phyloP scores from a whole-genome alignment of 306 rosid genomes.

The Cucurbita argyrosperma region DNA sequence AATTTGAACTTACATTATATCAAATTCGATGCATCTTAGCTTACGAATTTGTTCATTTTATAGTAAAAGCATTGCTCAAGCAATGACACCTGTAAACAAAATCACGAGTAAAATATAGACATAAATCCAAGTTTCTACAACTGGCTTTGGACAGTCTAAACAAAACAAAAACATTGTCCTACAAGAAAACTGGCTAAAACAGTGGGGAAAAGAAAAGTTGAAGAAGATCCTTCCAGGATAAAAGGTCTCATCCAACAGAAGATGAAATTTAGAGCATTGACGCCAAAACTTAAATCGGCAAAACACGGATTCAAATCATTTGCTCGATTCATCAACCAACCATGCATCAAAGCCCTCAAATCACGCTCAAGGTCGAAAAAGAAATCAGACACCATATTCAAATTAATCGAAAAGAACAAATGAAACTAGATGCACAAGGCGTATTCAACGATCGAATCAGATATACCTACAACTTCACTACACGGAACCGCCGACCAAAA shows the following conservation, averaged over 20 bases:
- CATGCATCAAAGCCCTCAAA: not conserved
- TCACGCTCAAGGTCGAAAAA: not conserved
- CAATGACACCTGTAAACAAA: not conserved
- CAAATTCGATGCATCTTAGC: not conserved
- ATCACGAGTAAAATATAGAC: not conserved
- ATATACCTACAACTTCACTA: not conserved
- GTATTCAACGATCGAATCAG: not conserved
- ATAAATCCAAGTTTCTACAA: not conserved
- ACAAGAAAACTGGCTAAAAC: not conserved
- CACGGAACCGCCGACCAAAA: not conserved
- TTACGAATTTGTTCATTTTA: not conserved
- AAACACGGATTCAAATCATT: not conserved
- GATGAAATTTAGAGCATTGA: not conserved
- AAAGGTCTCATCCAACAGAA: not conserved
- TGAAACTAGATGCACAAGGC: not conserved
- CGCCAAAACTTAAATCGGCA: not conserved
- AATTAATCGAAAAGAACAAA: not conserved
- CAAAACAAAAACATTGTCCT: not conserved
- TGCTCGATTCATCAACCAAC: not conserved
- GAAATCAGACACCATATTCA: not conserved
- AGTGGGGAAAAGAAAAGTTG: not conserved
- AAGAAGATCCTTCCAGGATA: not conserved
- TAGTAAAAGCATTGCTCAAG: not conserved
- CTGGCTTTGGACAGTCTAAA: not conserved
- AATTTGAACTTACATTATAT: not conserved